Evolutionary conservation across 1,139 yeast genomes (phyloP).

Genomic region (Lodderomyces jiufengensis): DNA sequence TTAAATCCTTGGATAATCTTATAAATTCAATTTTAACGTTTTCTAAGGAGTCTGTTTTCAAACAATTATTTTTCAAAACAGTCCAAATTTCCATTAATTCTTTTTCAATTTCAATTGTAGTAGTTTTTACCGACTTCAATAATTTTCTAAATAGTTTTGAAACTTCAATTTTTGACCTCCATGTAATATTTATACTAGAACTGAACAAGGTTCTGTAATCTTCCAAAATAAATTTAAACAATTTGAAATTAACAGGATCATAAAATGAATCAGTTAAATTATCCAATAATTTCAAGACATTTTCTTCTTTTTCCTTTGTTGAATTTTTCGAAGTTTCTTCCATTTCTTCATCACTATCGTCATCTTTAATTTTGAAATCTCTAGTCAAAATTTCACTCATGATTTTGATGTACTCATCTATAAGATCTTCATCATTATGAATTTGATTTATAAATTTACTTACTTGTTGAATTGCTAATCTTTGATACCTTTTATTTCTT

Average conservation of each 20-base stretch:
- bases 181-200: slow-evolving; percentile 40
- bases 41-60: slow-evolving; percentile 51
- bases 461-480: slow-evolving; percentile 45
- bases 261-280: slow-evolving; percentile 32
- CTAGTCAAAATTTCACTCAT: slow-evolving; percentile 27
- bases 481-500: slow-evolving; percentile 63
- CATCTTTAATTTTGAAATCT: slow-evolving; percentile 13
- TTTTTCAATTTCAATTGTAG: slow-evolving; percentile 11
- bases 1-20: slow-evolving; percentile 25
- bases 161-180: slow-evolving; percentile 54
- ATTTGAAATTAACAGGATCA: slow-evolving; percentile 17
- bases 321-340: slow-evolving; percentile 27
- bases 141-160: slow-evolving; percentile 32
- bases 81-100: slow-evolving; percentile 22
- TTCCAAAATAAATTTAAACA: slow-evolving; percentile 25
- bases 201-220: slow-evolving; percentile 22
- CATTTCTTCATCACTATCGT: slow-evolving; percentile 29
- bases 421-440: slow-evolving; percentile 39
- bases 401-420: slow-evolving; percentile 36
- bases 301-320: slow-evolving; percentile 38
- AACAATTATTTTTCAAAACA: slow-evolving; percentile 27
- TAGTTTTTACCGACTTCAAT: slow-evolving; percentile 3
- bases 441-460: slow-evolving; percentile 42
- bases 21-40: slow-evolving; percentile 54
- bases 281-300: slow-evolving; percentile 28